A percentile compares a stretch with the other conserved stretches of the same genome.
Evolutionary conservation across 164 flowering plant species (phyloP).

Genomic region (Berberis vulgaris): DNA sequence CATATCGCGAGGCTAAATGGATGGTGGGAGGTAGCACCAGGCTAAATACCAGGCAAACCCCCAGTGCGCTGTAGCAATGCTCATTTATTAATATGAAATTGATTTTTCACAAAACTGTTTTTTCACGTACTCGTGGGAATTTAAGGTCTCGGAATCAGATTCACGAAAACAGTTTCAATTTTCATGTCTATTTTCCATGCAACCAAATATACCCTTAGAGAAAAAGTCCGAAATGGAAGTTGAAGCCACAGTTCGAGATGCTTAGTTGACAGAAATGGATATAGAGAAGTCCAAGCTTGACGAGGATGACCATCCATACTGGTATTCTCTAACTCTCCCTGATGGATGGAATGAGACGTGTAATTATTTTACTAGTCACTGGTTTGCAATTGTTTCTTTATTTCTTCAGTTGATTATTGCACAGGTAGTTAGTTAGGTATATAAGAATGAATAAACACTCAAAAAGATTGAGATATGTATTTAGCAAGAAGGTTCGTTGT

Average conservation of each 20-base stretch:
- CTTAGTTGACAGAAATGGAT: conserved; percentile 33
- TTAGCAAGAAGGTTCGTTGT: no score
- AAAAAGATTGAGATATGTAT: no score
- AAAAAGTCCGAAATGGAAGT: conserved; percentile 44
- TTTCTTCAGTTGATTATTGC: neutral
- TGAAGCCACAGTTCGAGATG: conserved; percentile 45
- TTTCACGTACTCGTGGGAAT: no score
- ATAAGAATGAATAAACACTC: no score
- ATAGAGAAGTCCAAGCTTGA: conserved; percentile 32
- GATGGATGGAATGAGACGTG: conserved; percentile 10
- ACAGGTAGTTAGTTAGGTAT: no score
- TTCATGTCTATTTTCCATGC: conserved; percentile 48
- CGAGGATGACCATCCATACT: conserved; percentile 60
- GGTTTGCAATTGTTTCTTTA: neutral
- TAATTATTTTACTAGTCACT: conserved; percentile 3
- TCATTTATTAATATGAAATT: no score
- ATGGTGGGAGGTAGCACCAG: no score
- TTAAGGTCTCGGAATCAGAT: no score
- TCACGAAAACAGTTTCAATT: conserved; percentile 26
- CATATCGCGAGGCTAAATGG: no score
- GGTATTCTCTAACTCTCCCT: conserved; percentile 33
- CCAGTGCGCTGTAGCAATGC: no score
- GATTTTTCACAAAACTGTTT: no score
- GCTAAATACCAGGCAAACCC: no score
- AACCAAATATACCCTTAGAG: conserved; percentile 43